Evolutionary conservation across 768 basidiomycete genomes (phyloP).

Genomic region (Gymnopilus junonius): DNA sequence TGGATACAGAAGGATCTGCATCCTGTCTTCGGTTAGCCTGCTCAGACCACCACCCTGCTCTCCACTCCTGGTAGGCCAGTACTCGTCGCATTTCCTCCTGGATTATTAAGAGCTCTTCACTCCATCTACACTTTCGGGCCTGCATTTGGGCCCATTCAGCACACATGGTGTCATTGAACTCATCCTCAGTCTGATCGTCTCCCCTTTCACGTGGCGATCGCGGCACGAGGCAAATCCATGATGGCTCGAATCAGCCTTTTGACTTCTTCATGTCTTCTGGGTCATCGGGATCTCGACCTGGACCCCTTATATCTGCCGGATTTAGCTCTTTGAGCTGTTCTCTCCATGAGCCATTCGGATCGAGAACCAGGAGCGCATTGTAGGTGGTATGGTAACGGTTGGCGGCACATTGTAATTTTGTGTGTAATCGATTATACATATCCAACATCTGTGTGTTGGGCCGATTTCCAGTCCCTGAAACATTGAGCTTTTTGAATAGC

Average conservation of each 20-base stretch:
- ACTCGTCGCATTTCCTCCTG: constrained; percentile 12
- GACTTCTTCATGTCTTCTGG: neutral
- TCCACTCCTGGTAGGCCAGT: constrained; percentile 3
- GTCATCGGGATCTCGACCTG: constrained; percentile 16
- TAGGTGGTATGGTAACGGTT: constrained; percentile 16
- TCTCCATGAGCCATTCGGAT: constrained; percentile 22
- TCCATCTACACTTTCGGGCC: constrained; percentile 9
- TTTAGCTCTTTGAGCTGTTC: constrained; percentile 5
- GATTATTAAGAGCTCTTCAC: constrained; percentile 10
- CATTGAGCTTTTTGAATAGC: constrained; percentile 27
- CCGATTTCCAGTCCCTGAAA: constrained; percentile 22
- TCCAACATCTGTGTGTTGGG: constrained; percentile 22
- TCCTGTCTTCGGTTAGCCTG: neutral
- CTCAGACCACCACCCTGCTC: neutral
- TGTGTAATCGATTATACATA: constrained; percentile 15
- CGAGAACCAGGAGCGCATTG: constrained; percentile 6
- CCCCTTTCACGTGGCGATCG: neutral
- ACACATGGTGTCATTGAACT: constrained; percentile 15
- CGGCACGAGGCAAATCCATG: constrained; percentile 30
- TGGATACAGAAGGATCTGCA: neutral
- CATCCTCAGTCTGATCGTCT: neutral
- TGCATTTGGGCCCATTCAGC: constrained; percentile 13
- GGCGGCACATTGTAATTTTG: constrained; percentile 6
- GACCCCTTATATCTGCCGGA: constrained; percentile 15
- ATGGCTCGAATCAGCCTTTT: constrained; percentile 10